phyloP scores from a whole-genome alignment of 1,284 basidiomycete genomes.

The Rhodotorula sp. region DNA sequence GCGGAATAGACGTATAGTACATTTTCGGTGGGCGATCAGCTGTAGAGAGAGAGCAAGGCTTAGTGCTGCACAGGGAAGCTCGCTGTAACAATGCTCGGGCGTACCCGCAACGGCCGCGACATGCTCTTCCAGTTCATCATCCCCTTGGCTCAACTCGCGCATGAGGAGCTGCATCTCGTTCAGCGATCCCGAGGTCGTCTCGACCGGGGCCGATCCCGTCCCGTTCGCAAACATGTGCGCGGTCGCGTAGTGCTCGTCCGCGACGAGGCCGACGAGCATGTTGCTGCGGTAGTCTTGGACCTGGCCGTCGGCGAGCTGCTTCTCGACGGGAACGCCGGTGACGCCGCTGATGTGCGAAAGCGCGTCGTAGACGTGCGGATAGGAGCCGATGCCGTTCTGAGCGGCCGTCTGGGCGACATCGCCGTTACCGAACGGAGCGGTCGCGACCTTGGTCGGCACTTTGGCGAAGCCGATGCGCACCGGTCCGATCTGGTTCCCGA shows the following conservation, averaged over 20 bases:
- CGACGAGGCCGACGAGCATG: slow-evolving; percentile 80
- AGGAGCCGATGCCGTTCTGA: slow-evolving; percentile 7
- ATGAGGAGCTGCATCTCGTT: slow-evolving; percentile 88
- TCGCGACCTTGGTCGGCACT: slow-evolving; percentile 33
- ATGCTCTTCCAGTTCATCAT: slow-evolving; percentile 73
- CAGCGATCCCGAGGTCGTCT: slow-evolving; percentile 61
- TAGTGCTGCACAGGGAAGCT: neutral
- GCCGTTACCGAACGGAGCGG: slow-evolving; percentile 13
- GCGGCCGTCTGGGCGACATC: neutral
- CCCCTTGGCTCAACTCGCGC: slow-evolving; percentile 79
- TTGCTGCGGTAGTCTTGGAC: slow-evolving; percentile 94
- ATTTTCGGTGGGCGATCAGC: slow-evolving; percentile 82
- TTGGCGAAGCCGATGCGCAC: slow-evolving; percentile 93
- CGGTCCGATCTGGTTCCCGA: slow-evolving; percentile 91
- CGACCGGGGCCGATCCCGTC: slow-evolving; percentile 47
- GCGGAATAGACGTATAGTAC: slow-evolving; percentile 89
- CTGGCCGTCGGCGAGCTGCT: slow-evolving; percentile 77
- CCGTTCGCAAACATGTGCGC: slow-evolving; percentile 40
- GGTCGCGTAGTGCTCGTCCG: slow-evolving; percentile 47
- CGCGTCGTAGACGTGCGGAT: slow-evolving; percentile 58
- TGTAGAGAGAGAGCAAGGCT: slow-evolving; percentile 44
- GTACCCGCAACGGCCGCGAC: slow-evolving; percentile 76
- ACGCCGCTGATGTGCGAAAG: slow-evolving; percentile 80
- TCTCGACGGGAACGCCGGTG: slow-evolving; percentile 78
- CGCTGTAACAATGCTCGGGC: slow-evolving; percentile 43